Evolutionary conservation across 345 rosid genomes (phyloP).

Genomic region (Aquilaria yunnanensis): DNA sequence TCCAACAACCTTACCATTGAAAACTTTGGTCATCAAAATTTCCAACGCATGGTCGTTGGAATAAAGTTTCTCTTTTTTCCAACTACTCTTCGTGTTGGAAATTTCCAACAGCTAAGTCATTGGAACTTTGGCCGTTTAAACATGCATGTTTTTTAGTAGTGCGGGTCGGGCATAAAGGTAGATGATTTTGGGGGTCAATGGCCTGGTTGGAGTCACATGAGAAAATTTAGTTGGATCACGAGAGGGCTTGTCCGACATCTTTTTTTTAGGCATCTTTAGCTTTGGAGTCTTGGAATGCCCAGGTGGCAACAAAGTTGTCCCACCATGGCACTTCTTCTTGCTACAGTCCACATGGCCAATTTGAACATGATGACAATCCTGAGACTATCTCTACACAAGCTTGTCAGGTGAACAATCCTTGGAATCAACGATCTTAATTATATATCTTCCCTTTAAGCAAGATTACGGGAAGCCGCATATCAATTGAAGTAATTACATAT

Average conservation of each 20-base stretch:
- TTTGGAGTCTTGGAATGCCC: not conserved
- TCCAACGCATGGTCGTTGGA: not conserved
- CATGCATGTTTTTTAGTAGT: too few relatives aligned
- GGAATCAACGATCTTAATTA: conserved; percentile 29
- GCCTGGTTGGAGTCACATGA: conserved; percentile 7
- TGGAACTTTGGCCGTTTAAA: too few relatives aligned
- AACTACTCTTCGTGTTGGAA: too few relatives aligned
- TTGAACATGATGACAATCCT: conserved; percentile 36
- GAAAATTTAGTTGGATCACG: conserved; percentile 1
- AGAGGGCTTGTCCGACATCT: not conserved
- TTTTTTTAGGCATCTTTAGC: not conserved
- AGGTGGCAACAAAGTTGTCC: conserved; percentile 11
- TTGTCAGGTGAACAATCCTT: conserved; percentile 47
- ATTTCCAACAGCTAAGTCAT: too few relatives aligned
- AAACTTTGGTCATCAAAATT: conserved; percentile 12
- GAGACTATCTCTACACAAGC: conserved; percentile 33
- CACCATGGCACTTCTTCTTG: conserved; percentile 38
- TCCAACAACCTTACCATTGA: not conserved
- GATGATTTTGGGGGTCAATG: not conserved
- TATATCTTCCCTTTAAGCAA: conserved; percentile 19
- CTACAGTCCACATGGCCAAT: conserved; percentile 64
- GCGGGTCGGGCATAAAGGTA: not conserved
- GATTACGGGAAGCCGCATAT: conserved; percentile 37
- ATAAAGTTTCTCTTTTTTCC: too few relatives aligned
- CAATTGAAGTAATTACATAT: conserved; percentile 50